Conservation (phyloP, 2,329 filamentous ascomycete species). For the Penicillium sp. region DNA sequence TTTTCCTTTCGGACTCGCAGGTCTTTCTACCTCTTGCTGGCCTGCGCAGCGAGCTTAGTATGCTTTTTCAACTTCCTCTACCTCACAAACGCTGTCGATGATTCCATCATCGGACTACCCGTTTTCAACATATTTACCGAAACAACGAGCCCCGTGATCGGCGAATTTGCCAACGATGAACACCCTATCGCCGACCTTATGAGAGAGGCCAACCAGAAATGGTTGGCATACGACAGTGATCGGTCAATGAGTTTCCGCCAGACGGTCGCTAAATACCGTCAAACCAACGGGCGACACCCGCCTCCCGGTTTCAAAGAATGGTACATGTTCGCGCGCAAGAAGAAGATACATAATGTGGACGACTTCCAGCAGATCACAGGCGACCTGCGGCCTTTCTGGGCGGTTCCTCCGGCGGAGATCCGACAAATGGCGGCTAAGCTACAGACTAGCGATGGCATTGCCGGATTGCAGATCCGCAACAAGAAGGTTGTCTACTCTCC, state of each 20-base stretch:
- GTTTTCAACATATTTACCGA: constrained; percentile 3
- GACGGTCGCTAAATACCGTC: constrained; percentile 39
- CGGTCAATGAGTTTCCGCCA: constrained; percentile 38
- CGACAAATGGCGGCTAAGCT: constrained; percentile 35
- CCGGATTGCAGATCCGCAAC: constrained; percentile 35
- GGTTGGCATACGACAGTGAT: constrained; percentile 30
- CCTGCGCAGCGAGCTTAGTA: constrained; percentile 7
- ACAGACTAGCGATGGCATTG: constrained; percentile 29
- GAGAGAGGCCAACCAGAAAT: constrained; percentile 34
- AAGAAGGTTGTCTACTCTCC: constrained; percentile 34
- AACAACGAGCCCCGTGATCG: constrained; percentile 6
- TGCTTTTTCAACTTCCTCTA: constrained; percentile 16
- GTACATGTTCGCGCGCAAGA: constrained; percentile 39
- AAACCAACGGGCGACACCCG: constrained; percentile 39
- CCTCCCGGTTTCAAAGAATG: constrained; percentile 41
- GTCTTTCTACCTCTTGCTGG: constrained; percentile 14
- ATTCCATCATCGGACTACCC: constrained; percentile 7
- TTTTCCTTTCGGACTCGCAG: constrained; percentile 14
- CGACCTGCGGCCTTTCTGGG: constrained; percentile 40
- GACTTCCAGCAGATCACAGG: constrained; percentile 40
- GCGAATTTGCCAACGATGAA: constrained; percentile 12
- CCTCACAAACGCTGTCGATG: constrained; percentile 10
- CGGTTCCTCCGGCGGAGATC: constrained; percentile 31
- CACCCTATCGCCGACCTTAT: constrained; percentile 37
- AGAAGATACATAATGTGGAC: constrained; percentile 38